phyloP scores from a whole-genome alignment of 176 grass and related monocot genomes.

The Zoysia pacifica region DNA sequence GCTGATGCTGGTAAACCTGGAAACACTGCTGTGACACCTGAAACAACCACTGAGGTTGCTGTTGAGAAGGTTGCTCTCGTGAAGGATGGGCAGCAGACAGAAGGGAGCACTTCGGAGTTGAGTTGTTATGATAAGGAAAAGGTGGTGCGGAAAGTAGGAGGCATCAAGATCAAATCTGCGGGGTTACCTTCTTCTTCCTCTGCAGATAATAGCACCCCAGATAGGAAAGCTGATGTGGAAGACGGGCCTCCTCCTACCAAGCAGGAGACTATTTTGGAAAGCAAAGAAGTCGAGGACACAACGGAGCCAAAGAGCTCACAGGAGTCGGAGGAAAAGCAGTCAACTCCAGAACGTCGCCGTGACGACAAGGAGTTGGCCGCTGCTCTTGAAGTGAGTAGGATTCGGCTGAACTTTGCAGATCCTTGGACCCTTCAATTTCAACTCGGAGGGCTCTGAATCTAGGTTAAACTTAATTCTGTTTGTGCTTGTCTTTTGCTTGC shows the following conservation, averaged over 20 bases:
- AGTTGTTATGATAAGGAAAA: constrained; percentile 43
- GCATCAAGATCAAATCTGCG: constrained; percentile 47
- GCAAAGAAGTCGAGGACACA: constrained; percentile 19
- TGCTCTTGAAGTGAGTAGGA: constrained; percentile 57
- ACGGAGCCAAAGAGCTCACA: constrained; percentile 38
- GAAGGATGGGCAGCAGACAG: constrained; percentile 39
- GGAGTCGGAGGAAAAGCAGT: constrained; percentile 37
- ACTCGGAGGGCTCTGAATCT: not conserved
- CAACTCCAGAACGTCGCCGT: constrained; percentile 36
- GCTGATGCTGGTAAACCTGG: constrained; percentile 32
- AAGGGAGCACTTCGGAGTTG: constrained; percentile 32
- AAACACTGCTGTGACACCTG: not conserved
- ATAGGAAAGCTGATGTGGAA: constrained; percentile 29
- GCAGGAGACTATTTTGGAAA: constrained; percentile 32
- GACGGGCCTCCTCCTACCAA: constrained; percentile 37
- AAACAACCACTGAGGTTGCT: constrained; percentile 9
- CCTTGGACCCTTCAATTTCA: constrained; percentile 1
- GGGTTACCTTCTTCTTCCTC: constrained; percentile 29
- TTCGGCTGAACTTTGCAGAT: not conserved
- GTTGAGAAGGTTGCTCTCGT: constrained; percentile 26
- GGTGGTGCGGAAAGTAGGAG: constrained; percentile 48
- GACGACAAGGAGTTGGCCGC: constrained; percentile 65
- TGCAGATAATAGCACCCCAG: constrained; percentile 24
- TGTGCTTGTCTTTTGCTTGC: constrained; percentile 19
- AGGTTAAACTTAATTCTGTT: not conserved